Base-by-base conservation (phyloP, 2,329 filamentous ascomycete species). In the Fusarium nisikadoi region DNA sequence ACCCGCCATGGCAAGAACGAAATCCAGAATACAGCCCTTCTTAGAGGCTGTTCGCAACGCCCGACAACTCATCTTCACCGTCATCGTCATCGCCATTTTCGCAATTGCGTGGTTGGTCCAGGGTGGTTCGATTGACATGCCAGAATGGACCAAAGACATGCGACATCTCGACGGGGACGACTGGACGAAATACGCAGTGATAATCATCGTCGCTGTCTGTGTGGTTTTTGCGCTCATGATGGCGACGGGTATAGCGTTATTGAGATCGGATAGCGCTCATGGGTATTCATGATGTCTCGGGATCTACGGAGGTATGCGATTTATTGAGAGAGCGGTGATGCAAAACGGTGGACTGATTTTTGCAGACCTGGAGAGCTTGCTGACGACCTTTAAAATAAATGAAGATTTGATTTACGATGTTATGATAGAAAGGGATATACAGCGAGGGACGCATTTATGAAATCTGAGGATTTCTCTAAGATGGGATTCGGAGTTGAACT, bases 141-240 rank as follows among this genome's bases (percentile, higher is more conserved):
- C 66, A 19, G 42, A 68, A 27, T 70, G 66, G 66, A 70, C 66
- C 12, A 70, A 64, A 6, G 64, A 68, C 20, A 25, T 70, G 46
- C 45, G 66, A 20, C 46, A 62, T 7, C 46, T 59, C 2, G 17
- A 45, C 0, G 64, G 62, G 3, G 52, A 57, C 17, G 66, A 70
- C 4, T 57, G 64, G 50, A 57, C 31, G 6, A 58, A 50, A 39
- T 70, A 55, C 29, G 53, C 66, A 0, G 29, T 43, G 19, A 57
- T 70, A 20, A 54, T 66, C 8, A 65, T 65, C 13, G 23, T 36
- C 14, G 38, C 49, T 8, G 63, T 45, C 14, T 55, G 31, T 29
- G 59, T 55, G 5, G 36, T 42, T 9, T 56, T 65, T 33, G 3
- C 25, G 0, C 16, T 64, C 9, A 41, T 63, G 25, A 49, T 65